phyloP scores from a whole-genome alignment of 2,329 filamentous ascomycete species.

The Fusarium temperatum region DNA sequence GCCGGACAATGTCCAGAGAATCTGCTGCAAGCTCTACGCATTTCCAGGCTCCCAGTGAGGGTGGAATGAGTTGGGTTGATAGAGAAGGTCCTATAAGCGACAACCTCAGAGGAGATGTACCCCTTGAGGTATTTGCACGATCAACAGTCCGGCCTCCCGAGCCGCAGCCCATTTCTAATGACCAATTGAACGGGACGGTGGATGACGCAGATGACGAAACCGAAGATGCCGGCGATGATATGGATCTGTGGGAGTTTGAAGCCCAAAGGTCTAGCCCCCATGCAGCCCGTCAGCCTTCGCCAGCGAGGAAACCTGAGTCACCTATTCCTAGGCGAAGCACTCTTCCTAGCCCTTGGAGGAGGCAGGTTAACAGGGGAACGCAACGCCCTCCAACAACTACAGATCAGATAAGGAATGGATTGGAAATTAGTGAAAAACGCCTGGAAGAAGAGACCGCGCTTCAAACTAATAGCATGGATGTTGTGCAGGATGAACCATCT shows the following conservation, averaged over 20 bases:
- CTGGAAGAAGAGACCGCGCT: conserved; percentile 4
- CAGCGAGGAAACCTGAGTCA: conserved; percentile 37
- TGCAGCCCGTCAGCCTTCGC: conserved; percentile 43
- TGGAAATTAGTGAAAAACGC: neutral
- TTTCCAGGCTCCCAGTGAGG: conserved; percentile 46
- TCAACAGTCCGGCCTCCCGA: neutral
- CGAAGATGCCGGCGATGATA: conserved; percentile 51
- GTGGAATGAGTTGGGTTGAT: conserved; percentile 56
- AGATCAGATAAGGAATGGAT: neutral
- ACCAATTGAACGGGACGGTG: conserved; percentile 20
- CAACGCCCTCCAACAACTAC: conserved; percentile 3
- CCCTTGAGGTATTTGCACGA: conserved; percentile 43
- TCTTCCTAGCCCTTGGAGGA: conserved; percentile 54
- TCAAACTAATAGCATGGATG: conserved; percentile 19
- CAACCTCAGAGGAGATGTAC: conserved; percentile 47
- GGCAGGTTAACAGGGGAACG: conserved; percentile 31
- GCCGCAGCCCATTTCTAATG: neutral
- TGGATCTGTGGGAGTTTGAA: conserved; percentile 67
- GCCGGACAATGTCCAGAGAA: conserved; percentile 30
- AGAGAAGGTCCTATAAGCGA: conserved; percentile 51
- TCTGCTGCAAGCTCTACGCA: conserved; percentile 48
- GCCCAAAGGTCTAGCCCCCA: conserved; percentile 58
- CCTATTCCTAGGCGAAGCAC: conserved; percentile 34
- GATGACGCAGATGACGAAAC: conserved; percentile 31
- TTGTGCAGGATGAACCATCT: conserved; percentile 21